Base-by-base conservation (phyloP, 2,329 filamentous ascomycete species). In the Orbilia quercus region DNA sequence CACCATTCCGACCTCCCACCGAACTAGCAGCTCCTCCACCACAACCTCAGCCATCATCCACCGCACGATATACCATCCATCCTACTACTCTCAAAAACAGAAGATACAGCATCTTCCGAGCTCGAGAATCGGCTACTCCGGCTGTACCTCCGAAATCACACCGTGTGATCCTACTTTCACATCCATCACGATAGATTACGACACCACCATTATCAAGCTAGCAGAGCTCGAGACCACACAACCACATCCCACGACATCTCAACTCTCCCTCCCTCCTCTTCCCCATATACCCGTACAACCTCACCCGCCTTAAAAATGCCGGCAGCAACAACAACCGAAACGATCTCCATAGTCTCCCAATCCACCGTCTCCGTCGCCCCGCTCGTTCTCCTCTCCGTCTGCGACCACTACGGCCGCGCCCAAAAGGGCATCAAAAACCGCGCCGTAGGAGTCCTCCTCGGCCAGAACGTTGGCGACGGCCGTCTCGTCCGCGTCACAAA, bases 321-420 rank as follows among this genome's bases (percentile, higher is more conserved):
- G 58, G 59, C 66, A 25, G 47, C 66, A 72, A 72, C 66, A 22
- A 72, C 58, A 36, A 72, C 66, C 58, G 66, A 72, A 58, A 72
- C 66, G 12, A 64, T 72, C 50, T 72, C 66, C 34, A 72, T 72
- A 64, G 66, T 72, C 44, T 72, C 66, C 20, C 66, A 72, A 58
- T 72, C 66, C 82, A 96, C 90, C 82, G 95, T 99, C 82, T 96
- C 94, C 77, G 94, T 99, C 82, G 95, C 95, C 79, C 95, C 95
- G 78, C 89, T 99, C 81, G 95, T 99, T 79, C 91, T 99, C 78
- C 91, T 99, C 80, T 98, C 94, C 76, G 93, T 90, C 78, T 95
- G 96, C 86, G 95, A 99, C 84, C 95, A 99, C 84, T 99, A 96
- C 84, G 96, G 96, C 81, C 91, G 95, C 76, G 91, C 91, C 77